Evolutionary conservation across 371 early-diverging fungal species (phyloP).

Genomic region (Mortierella sp.): DNA sequence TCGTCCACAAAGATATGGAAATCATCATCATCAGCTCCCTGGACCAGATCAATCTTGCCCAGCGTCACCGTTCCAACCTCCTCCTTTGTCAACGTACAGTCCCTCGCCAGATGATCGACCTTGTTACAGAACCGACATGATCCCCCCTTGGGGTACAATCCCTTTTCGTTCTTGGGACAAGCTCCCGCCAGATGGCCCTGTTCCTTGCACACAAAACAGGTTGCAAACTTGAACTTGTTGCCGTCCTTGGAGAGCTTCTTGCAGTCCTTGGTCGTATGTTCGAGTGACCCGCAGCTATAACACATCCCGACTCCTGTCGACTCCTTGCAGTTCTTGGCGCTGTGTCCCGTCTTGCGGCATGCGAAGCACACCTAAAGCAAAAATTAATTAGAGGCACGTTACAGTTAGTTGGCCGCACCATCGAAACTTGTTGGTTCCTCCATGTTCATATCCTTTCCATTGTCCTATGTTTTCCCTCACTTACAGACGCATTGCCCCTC

Average conservation of each 20-base stretch:
- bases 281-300: conserved; percentile 88
- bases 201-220: conserved; percentile 89
- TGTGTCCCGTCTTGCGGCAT: conserved; percentile 88
- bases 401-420: too few species aligned
- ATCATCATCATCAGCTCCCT: conserved; percentile 90
- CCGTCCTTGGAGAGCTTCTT: conserved; percentile 71
- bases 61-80: conserved; percentile 73
- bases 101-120: conserved; percentile 86
- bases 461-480: conserved; percentile 6
- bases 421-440: too few species aligned
- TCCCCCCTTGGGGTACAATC: conserved; percentile 94
- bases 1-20: conserved; percentile 76
- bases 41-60: conserved; percentile 77
- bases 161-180: conserved; percentile 90
- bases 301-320: conserved; percentile 76
- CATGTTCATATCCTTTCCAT: too few species aligned
- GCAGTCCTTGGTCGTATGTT: conserved; percentile 86
- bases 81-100: conserved; percentile 81
- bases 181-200: conserved; percentile 87
- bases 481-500: conserved; percentile 40
- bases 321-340: conserved; percentile 84
- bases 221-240: conserved; percentile 76
- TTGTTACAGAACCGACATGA: conserved; percentile 89
- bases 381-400: too few species aligned
- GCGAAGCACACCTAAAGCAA: conserved; percentile 90